phyloP scores from a whole-genome alignment of 148 eudicot genomes.

The Rhododendron williamsianum region DNA sequence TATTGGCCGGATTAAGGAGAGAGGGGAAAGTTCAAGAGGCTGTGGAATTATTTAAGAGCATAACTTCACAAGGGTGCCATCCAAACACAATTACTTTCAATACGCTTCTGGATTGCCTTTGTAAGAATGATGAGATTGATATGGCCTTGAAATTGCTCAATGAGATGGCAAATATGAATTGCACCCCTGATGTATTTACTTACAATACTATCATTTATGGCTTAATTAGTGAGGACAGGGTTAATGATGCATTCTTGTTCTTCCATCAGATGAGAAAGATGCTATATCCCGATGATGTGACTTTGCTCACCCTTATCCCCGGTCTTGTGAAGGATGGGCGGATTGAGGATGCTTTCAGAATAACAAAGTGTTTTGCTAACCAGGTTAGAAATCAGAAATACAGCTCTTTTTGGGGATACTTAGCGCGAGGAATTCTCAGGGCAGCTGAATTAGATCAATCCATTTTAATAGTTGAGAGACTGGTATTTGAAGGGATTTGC shows the following conservation, averaged over 20 bases:
- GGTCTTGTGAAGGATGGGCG: slow-evolving; percentile 54
- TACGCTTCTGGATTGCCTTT: slow-evolving; percentile 81
- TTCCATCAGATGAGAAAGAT: slow-evolving; percentile 83
- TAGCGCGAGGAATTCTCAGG: slow-evolving; percentile 56
- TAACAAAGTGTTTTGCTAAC: slow-evolving; percentile 37
- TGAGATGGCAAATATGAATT: slow-evolving; percentile 58
- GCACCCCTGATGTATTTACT: slow-evolving; percentile 77
- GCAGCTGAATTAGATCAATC: slow-evolving; percentile 52
- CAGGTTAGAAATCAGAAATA: slow-evolving; percentile 17
- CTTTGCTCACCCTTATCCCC: slow-evolving; percentile 74
- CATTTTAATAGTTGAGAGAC: slow-evolving; percentile 46
- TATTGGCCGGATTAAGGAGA: slow-evolving; percentile 76
- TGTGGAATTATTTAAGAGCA: slow-evolving; percentile 51
- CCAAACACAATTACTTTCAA: slow-evolving; percentile 81
- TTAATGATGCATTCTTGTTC: slow-evolving; percentile 67
- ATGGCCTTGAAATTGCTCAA: slow-evolving; percentile 55
- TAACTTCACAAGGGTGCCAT: slow-evolving; percentile 46
- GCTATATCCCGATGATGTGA: slow-evolving; percentile 63
- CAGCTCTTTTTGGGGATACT: slow-evolving; percentile 58
- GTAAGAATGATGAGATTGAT: slow-evolving; percentile 71
- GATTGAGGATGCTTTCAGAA: slow-evolving; percentile 60
- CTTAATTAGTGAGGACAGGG: slow-evolving; percentile 47
- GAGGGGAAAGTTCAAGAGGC: slow-evolving; percentile 78
- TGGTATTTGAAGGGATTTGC: slow-evolving; percentile 52
- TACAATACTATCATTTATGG: slow-evolving; percentile 81